A percentile compares a stretch with the other conserved stretches of the same genome.
Evolutionary conservation across 345 rosid genomes (phyloP).

Genomic region (Populus nigra): DNA sequence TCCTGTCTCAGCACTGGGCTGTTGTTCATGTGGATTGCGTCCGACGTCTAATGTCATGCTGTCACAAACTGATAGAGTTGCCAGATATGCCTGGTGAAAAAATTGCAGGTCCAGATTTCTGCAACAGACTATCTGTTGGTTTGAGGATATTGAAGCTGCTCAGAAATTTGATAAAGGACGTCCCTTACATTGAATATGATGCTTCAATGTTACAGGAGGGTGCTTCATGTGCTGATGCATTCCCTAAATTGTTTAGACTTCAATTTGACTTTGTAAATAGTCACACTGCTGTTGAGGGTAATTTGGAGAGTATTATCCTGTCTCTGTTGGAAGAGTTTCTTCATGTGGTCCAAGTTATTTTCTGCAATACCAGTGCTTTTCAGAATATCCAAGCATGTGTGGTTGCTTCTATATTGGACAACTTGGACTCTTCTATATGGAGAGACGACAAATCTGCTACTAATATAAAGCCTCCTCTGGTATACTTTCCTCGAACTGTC

Average conservation of each 20-base stretch:
- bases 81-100: slow-evolving; percentile 62
- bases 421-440: slow-evolving; percentile 72
- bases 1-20: slow-evolving; percentile 78
- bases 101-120: slow-evolving; percentile 42
- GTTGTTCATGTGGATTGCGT: slow-evolving; percentile 62
- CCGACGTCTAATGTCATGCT: slow-evolving; percentile 54
- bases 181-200: slow-evolving; percentile 62
- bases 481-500: slow-evolving; percentile 75
- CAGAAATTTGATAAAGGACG: slow-evolving; percentile 53
- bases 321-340: slow-evolving; percentile 79
- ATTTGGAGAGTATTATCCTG: slow-evolving; percentile 64
- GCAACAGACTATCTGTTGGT: slow-evolving; percentile 56
- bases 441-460: slow-evolving; percentile 53
- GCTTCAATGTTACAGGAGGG: slow-evolving; percentile 57
- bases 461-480: slow-evolving; percentile 59
- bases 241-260: slow-evolving; percentile 56
- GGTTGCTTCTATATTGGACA: slow-evolving; percentile 62
- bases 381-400: slow-evolving; percentile 72
- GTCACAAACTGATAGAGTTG: slow-evolving; percentile 56
- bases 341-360: slow-evolving; percentile 65
- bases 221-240: slow-evolving; percentile 58
- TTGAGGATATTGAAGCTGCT: slow-evolving; percentile 80
- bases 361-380: slow-evolving; percentile 52
- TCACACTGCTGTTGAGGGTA: slow-evolving; percentile 56
- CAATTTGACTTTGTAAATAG: slow-evolving; percentile 60